A percentile compares a stretch with the other conserved stretches of the same genome.
Conservation (phyloP, 768 basidiomycete species). For the Collybia nuda region DNA sequence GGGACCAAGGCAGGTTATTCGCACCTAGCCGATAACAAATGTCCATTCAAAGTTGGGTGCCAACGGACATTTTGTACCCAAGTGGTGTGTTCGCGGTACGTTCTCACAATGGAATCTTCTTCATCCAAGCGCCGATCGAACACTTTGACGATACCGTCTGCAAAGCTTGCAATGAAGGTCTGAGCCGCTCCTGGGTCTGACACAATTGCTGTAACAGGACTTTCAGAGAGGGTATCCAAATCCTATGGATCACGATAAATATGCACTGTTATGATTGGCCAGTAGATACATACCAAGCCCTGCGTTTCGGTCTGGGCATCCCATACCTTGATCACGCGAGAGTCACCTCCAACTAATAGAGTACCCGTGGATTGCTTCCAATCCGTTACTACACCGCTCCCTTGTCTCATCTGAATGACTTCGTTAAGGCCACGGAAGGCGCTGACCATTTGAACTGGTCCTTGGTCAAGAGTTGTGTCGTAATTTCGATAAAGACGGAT, state of each 20-base stretch:
- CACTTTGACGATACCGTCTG: constrained; percentile 84
- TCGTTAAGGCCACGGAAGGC: constrained; percentile 89
- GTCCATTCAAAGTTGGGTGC: constrained; percentile 66
- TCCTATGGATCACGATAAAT: constrained; percentile 51
- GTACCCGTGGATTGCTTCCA: constrained; percentile 92
- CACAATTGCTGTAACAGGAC: constrained; percentile 82
- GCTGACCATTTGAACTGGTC: constrained; percentile 87
- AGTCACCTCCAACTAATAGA: constrained; percentile 89
- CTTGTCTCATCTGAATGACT: constrained; percentile 68
- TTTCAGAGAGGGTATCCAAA: constrained; percentile 84
- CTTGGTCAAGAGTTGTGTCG: constrained; percentile 68
- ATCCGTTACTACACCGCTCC: constrained; percentile 83
- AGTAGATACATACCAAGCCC: constrained; percentile 52
- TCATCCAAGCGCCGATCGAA: constrained; percentile 90
- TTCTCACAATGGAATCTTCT: constrained; percentile 79
- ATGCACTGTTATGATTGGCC: neutral
- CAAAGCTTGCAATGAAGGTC: constrained; percentile 88
- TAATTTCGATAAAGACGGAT: constrained; percentile 93
- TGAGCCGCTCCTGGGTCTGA: constrained; percentile 76
- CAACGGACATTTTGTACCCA: constrained; percentile 93
- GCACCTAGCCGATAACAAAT: constrained; percentile 87
- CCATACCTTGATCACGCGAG: constrained; percentile 88
- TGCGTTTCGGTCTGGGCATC: constrained; percentile 89
- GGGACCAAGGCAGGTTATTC: constrained; percentile 14
- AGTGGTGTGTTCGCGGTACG: constrained; percentile 71